These are phyloP conservation scores for Xerocomellus amylosporus DNA, from an alignment of 768 basidiomycete genomes.

Conservation along the genomic window DNA sequence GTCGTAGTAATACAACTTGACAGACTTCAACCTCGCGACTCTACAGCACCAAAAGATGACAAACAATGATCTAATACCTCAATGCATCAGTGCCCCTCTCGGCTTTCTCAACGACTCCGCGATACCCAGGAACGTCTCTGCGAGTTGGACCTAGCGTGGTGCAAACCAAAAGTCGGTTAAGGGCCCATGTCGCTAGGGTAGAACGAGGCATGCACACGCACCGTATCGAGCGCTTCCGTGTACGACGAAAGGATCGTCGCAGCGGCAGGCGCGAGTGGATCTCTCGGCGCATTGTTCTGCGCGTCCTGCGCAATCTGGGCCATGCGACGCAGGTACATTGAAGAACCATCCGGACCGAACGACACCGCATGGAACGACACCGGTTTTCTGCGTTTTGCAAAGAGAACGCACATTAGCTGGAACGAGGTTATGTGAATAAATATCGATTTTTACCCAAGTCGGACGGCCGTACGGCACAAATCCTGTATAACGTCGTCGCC, in stretches of 20 bases:
- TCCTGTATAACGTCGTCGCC: slow-evolving; percentile 38
- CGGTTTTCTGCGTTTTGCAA: slow-evolving; percentile 39
- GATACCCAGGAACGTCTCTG: slow-evolving; percentile 56
- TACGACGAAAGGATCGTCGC: slow-evolving; percentile 45
- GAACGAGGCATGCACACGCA: slow-evolving; percentile 11
- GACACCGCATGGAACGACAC: slow-evolving; percentile 58
- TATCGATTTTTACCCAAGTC: slow-evolving; percentile 40
- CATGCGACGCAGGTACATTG: slow-evolving; percentile 44
- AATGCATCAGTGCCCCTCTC: slow-evolving; percentile 45
- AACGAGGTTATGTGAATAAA: accelerated
- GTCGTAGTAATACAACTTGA: too few relatives aligned
- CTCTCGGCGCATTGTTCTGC: slow-evolving; percentile 43
- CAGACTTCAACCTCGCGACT: too few relatives aligned
- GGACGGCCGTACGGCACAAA: slow-evolving; percentile 41
- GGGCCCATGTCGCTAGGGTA: too few relatives aligned
- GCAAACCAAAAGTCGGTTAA: neutral
- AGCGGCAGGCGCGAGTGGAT: slow-evolving; percentile 35
- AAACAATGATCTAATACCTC: neutral
- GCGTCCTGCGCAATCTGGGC: slow-evolving; percentile 47
- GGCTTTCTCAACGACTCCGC: slow-evolving; percentile 58
- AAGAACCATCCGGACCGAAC: slow-evolving; percentile 40
- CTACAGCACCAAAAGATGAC: too few relatives aligned
- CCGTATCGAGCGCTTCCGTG: slow-evolving; percentile 50
- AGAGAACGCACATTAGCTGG: neutral
- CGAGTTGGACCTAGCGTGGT: slow-evolving; percentile 45